Evolutionary conservation across 768 basidiomycete genomes (phyloP), one percentile per base, ranked within the genome.

Genomic region (Serendipita sp.): DNA sequence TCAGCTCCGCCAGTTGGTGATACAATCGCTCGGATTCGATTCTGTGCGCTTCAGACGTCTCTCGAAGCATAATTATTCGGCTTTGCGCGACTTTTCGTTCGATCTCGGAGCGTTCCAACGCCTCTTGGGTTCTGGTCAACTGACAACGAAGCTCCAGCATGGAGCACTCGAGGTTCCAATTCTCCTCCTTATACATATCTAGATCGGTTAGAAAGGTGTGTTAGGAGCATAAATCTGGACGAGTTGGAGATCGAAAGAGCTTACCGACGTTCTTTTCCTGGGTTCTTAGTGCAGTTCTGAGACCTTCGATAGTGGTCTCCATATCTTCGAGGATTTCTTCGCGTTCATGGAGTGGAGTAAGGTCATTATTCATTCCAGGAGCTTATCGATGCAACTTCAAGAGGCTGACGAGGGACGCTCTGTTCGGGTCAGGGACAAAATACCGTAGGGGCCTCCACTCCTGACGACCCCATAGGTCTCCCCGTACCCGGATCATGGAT

Each of bases 131-230:
- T 56, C 87, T 84, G 30, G 78, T 70, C 50, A 87, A 77, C 66
- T 88, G 83, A 0, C 81, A 75, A 42, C 85, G 84, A 22, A 93
- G 79, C 64, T 96, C 93, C 71, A 97, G 95, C 30, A 92, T 76
- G 14, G 82, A 81, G 56, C 96, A 91, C 75, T 98, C 95, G 63
- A 97, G 83, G 70, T 98, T 95, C 96, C 95, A 98, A 72, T 96
- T 98, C 74, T 94, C 92, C 74, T 98, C 95, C 74, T 91, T 92
- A 82, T 84, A 95, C 66, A 92, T 91, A 72, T 97, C 95, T 86
- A 69, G 30, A 58, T 62, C 3, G 34, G n/a, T 7, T 13, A n/a
- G 5, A 9, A 2, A 4, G 2, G 34, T 44, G 28, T 22, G 28
- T 16, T 62, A 51, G 51, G 64, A 38, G 20, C 16, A 20, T 34